Evolutionary conservation across 176 grass and related monocot genomes (phyloP).

Genomic region (Themeda triandra): DNA sequence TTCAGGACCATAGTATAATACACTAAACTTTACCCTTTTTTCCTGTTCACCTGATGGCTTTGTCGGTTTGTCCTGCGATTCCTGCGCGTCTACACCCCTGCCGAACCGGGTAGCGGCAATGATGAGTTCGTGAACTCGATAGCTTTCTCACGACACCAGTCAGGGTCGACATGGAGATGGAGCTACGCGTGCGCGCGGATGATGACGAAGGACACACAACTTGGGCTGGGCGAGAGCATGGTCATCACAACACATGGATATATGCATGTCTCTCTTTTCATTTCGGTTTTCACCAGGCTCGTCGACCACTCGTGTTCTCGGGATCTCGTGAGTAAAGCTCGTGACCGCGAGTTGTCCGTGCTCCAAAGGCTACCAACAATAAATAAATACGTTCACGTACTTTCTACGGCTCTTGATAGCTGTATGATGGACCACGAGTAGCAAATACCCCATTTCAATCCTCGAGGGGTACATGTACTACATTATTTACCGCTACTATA

Average conservation of each 20-base stretch:
- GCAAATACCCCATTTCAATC: too few relatives aligned
- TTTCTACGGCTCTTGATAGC: neutral
- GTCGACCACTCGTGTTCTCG: neutral
- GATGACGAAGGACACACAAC: neutral
- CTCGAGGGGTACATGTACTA: too few relatives aligned
- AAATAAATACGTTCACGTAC: constrained; percentile 16
- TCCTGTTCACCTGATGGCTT: neutral
- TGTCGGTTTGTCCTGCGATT: neutral
- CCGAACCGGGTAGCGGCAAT: neutral
- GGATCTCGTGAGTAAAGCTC: neutral
- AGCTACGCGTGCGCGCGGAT: neutral
- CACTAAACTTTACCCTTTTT: neutral
- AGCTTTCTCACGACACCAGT: neutral
- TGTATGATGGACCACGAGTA: neutral
- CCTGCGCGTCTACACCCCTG: too few relatives aligned
- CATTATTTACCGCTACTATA: too few relatives aligned
- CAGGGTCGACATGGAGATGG: neutral
- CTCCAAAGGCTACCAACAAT: neutral
- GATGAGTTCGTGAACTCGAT: neutral
- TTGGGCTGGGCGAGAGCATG: neutral
- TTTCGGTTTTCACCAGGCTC: neutral
- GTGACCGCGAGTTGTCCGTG: neutral
- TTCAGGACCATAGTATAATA: neutral
- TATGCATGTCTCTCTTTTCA: neutral
- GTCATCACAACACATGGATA: neutral